These are phyloP conservation scores for Boletus albobrunnescens DNA, from an alignment of 1,284 basidiomycete species.

Conservation along the genomic window DNA sequence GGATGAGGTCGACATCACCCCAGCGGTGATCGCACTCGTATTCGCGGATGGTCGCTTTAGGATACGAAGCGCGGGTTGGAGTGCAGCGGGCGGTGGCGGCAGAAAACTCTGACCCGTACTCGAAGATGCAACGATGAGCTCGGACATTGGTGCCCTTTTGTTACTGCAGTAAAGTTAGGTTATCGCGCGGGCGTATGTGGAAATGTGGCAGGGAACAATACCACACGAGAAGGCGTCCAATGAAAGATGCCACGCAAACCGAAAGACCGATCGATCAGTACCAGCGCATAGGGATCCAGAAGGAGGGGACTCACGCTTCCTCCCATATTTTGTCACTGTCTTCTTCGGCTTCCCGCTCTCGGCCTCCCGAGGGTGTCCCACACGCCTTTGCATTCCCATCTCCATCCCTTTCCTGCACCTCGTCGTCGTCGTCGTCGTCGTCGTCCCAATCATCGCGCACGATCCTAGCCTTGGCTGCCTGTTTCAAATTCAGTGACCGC, in stretches of 20 bases:
- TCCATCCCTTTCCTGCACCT: background rate
- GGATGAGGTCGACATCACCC: conserved; percentile 1
- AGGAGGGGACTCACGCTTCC: conserved; percentile 39
- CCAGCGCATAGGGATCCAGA: background rate
- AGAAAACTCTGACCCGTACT: conserved; percentile 23
- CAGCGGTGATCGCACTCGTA: background rate
- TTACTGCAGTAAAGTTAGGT: conserved; percentile 36
- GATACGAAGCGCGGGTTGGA: conserved; percentile 30
- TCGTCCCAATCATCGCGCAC: conserved; percentile 47
- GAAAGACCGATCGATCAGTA: conserved; percentile 16
- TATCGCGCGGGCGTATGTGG: background rate
- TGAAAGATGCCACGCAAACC: conserved; percentile 1
- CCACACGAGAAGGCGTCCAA: background rate
- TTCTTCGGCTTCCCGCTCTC: conserved; percentile 9
- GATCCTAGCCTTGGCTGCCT: conserved; percentile 2
- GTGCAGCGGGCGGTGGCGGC: conserved; percentile 27
- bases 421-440: conserved; percentile 32
- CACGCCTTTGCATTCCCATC: background rate
- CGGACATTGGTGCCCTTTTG: conserved; percentile 43
- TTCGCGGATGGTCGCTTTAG: conserved; percentile 31
- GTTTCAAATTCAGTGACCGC: conserved; percentile 3
- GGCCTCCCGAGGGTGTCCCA: background rate
- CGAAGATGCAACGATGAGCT: conserved; percentile 39
- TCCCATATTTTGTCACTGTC: conserved; percentile 42
- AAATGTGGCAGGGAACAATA: background rate